Evolutionary conservation across 306 rosid genomes (phyloP).

Genomic region (Alnus glutinosa): DNA sequence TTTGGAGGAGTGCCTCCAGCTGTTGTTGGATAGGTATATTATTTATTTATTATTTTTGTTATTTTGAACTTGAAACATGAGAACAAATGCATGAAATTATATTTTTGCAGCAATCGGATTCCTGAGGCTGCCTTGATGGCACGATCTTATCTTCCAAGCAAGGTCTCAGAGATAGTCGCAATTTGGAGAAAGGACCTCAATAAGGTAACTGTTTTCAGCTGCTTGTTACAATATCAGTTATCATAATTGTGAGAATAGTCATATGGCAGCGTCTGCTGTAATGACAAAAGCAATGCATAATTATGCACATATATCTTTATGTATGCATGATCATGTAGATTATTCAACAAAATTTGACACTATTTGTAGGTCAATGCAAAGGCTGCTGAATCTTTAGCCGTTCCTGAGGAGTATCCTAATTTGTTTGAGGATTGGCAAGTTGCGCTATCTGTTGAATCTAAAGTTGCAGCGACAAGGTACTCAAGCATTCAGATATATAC

Average conservation of each 20-base stretch:
- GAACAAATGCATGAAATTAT: slow-evolving; percentile 14
- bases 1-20: slow-evolving; percentile 94
- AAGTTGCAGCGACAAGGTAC: slow-evolving; percentile 66
- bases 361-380: slow-evolving; percentile 76
- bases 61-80: slow-evolving; percentile 6
- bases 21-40: slow-evolving; percentile 85
- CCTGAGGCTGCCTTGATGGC: slow-evolving; percentile 99
- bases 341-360: slow-evolving; percentile 19
- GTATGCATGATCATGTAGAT: slow-evolving; percentile 1
- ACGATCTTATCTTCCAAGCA: slow-evolving; percentile 98
- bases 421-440: slow-evolving; percentile 97
- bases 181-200: slow-evolving; percentile 94
- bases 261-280: slow-evolving; percentile 11
- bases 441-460: slow-evolving; percentile 91
- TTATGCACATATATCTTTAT: not conserved
- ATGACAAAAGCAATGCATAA: slow-evolving; percentile 1
- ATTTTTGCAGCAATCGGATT: slow-evolving; percentile 80
- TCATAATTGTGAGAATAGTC: slow-evolving; percentile 12
- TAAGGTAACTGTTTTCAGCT: slow-evolving; percentile 55
- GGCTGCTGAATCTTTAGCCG: slow-evolving; percentile 97
- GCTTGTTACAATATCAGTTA: not conserved
- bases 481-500: not conserved
- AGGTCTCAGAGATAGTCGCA: slow-evolving; percentile 93
- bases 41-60: slow-evolving; percentile 1
- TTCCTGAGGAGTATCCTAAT: slow-evolving; percentile 97